These are phyloP conservation scores for Lyophyllum semitale DNA, from an alignment of 768 basidiomycete genomes.

Conservation along the genomic window DNA sequence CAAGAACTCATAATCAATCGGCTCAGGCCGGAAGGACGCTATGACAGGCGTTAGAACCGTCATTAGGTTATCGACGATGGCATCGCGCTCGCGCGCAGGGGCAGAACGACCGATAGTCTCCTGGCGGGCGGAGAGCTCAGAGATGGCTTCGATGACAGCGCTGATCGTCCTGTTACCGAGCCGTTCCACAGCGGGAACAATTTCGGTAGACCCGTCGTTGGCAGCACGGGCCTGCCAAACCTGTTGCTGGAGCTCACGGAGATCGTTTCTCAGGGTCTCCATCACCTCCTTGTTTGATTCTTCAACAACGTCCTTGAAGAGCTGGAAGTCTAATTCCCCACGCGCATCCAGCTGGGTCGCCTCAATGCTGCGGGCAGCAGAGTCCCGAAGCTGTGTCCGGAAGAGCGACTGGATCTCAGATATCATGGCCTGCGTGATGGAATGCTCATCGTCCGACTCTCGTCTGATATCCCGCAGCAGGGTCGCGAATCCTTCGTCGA, in stretches of 20 bases:
- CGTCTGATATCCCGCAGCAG: conserved; percentile 42
- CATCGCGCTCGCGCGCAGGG: conserved; percentile 55
- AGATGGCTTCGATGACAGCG: conserved; percentile 62
- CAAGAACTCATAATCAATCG: conserved; percentile 77
- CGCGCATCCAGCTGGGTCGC: conserved; percentile 71
- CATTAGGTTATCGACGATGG: conserved; percentile 62
- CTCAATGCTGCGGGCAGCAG: conserved; percentile 55
- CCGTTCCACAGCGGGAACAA: conserved; percentile 56
- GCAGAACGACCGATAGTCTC: conserved; percentile 51
- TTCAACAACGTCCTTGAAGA: conserved; percentile 70
- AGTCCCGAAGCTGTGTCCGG: conserved; percentile 66
- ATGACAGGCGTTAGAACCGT: conserved; percentile 61
- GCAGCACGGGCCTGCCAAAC: conserved; percentile 30
- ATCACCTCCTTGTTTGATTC: conserved; percentile 67
- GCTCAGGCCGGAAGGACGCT: conserved; percentile 59
- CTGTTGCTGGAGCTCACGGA: conserved; percentile 52
- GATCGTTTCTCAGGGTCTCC: conserved; percentile 56
- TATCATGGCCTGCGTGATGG: conserved; percentile 62
- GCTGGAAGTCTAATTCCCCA: conserved; percentile 77
- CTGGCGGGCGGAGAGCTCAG: conserved; percentile 55
- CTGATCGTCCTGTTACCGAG: conserved; percentile 56
- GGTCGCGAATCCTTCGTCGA: conserved; percentile 69
- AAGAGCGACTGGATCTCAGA: conserved; percentile 68
- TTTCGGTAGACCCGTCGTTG: conserved; percentile 27
- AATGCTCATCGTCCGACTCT: conserved; percentile 27